Conservation (phyloP, 805 yeast genomes). For the Hanseniaspora lachancei region DNA sequence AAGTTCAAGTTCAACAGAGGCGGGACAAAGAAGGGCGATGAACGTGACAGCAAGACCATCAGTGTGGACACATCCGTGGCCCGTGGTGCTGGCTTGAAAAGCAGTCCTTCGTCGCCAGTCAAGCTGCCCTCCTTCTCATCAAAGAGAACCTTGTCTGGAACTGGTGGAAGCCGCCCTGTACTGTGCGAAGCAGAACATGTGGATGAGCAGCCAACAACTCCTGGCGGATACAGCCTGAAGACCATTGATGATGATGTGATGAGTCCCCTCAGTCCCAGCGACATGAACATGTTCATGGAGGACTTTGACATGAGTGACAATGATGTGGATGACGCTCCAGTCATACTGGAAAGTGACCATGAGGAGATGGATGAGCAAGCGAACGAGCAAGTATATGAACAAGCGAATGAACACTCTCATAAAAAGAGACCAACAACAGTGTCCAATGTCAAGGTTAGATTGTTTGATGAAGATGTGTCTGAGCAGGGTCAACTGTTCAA, state of each 20-base stretch:
- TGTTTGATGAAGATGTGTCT: neutral
- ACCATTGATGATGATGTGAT: slow-evolving; percentile 1
- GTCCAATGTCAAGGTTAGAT: neutral
- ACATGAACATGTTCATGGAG: slow-evolving; percentile 6
- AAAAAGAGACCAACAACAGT: neutral
- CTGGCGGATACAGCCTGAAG: neutral
- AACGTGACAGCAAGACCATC: neutral
- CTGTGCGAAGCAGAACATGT: neutral
- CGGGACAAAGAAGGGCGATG: neutral
- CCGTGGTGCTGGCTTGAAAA: neutral
- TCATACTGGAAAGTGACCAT: neutral
- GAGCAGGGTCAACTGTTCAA: neutral
- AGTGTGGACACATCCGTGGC: slow-evolving; percentile 1
- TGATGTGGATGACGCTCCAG: neutral
- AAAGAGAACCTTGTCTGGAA: slow-evolving; percentile 6
- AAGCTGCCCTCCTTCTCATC: slow-evolving; percentile 2
- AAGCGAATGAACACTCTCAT: neutral
- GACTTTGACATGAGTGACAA: slow-evolving; percentile 12
- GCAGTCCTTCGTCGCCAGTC: slow-evolving; percentile 9
- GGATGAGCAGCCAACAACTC: neutral
- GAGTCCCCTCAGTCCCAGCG: slow-evolving; percentile 5
- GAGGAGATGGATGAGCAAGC: neutral
- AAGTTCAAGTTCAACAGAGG: slow-evolving; percentile 6
- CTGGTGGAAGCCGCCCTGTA: neutral
- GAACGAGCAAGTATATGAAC: neutral